A percentile compares a stretch with the other conserved stretches of the same genome.
phyloP scores from a whole-genome alignment of 345 rosid genomes.

The Erucastrum elatum region DNA sequence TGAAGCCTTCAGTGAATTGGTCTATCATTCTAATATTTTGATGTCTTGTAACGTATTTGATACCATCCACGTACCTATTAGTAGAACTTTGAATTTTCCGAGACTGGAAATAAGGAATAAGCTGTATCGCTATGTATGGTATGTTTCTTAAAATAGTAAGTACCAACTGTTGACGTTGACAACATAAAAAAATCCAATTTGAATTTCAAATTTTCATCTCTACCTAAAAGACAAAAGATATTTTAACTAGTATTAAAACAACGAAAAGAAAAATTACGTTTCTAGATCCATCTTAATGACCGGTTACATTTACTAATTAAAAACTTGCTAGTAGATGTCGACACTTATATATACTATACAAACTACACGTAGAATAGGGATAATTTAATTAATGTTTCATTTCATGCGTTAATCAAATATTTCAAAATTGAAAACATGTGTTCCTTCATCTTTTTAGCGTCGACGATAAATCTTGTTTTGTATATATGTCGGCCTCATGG shows the following conservation, averaged over 20 bases:
- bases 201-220: neutral
- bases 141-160: conserved; percentile 29
- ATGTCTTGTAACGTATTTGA: neutral
- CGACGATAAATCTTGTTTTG: neutral
- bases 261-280: neutral
- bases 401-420: neutral
- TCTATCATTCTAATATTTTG: neutral
- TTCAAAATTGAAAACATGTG: neutral
- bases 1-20: neutral
- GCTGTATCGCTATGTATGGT: neutral
- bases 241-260: neutral
- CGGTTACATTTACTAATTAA: neutral
- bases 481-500: conserved; percentile 28
- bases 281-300: conserved; percentile 5
- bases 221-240: neutral
- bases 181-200: neutral
- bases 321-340: neutral
- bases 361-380: conserved; percentile 27
- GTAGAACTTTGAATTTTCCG: neutral
- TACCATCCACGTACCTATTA: neutral
- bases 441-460: neutral
- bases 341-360: neutral
- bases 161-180: conserved; percentile 8
- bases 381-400: neutral
- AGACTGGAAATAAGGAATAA: neutral